phyloP scores from a whole-genome alignment of 148 eudicot species.

The Arctostaphylos glauca region DNA sequence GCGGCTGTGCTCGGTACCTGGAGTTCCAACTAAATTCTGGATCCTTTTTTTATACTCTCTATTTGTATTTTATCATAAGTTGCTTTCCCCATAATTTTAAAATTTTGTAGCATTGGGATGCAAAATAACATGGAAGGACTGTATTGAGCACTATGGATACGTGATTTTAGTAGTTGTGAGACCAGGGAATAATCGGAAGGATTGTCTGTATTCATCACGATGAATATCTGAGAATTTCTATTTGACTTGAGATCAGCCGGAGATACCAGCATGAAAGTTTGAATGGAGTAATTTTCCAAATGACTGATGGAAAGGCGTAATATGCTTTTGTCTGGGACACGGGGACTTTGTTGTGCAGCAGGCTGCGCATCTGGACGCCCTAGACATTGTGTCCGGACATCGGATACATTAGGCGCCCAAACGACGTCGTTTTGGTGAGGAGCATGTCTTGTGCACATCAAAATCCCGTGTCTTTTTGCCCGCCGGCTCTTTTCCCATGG shows the following conservation, averaged over 20 bases:
- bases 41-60: background rate
- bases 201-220: background rate
- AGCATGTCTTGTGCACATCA: too few relatives aligned
- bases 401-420: too few relatives aligned
- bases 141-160: slow-evolving; percentile 4
- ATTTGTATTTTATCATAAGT: background rate
- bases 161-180: background rate
- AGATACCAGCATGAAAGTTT: background rate
- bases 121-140: slow-evolving; percentile 8
- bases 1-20: background rate
- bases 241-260: background rate
- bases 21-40: background rate
- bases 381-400: too few relatives aligned
- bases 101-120: slow-evolving; percentile 4
- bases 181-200: background rate
- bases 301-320: background rate
- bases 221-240: background rate
- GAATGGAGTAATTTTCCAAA: background rate
- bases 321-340: background rate
- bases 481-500: too few relatives aligned
- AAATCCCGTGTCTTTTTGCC: too few relatives aligned
- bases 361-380: too few relatives aligned
- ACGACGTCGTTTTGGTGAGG: too few relatives aligned
- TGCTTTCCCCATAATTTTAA: background rate
- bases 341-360: too few relatives aligned